These are phyloP conservation scores for Nakazawaea laoshanensis DNA, from an alignment of 805 yeast species.

Conservation along the genomic window DNA sequence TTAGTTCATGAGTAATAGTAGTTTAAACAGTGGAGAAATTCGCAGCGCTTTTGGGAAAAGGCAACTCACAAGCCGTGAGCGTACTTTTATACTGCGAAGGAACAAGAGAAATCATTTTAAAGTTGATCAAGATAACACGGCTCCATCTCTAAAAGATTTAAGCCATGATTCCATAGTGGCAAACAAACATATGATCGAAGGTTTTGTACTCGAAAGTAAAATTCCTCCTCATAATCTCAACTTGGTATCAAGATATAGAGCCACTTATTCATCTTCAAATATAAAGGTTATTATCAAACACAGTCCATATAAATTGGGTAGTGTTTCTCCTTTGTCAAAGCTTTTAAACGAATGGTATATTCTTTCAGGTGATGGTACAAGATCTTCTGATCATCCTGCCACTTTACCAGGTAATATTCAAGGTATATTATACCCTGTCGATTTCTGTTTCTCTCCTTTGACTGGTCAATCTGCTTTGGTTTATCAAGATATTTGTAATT, in stretches of 20 bases:
- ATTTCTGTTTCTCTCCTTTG: conserved; percentile 2
- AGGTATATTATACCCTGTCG: conserved; percentile 7
- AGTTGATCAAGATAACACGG: conserved; percentile 1
- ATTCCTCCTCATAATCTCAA: conserved; percentile 3
- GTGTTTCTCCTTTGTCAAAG: conserved; percentile 5
- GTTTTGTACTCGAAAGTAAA: conserved; percentile 4
- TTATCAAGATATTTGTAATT: conserved; percentile 1
- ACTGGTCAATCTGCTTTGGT: conserved; percentile 7
- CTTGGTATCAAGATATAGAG: conserved; percentile 6
- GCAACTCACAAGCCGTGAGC: too few species aligned
- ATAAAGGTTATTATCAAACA: conserved; percentile 7
- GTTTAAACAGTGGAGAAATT: too few species aligned
- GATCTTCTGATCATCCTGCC: background rate
- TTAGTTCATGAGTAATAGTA: too few species aligned
- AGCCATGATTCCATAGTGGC: conserved; percentile 4
- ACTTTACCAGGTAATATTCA: conserved; percentile 4
- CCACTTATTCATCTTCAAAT: background rate
- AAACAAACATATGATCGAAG: conserved; percentile 8
- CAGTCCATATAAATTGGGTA: conserved; percentile 4
- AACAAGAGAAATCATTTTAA: background rate
- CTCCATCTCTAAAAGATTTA: conserved; percentile 6
- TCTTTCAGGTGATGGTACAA: conserved; percentile 6
- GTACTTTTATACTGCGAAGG: conserved; percentile 1
- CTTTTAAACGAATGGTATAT: conserved; percentile 10
- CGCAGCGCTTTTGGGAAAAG: too few species aligned